Base-by-base conservation (phyloP, 768 basidiomycete genomes). In the Paxillus rubicundulus region DNA sequence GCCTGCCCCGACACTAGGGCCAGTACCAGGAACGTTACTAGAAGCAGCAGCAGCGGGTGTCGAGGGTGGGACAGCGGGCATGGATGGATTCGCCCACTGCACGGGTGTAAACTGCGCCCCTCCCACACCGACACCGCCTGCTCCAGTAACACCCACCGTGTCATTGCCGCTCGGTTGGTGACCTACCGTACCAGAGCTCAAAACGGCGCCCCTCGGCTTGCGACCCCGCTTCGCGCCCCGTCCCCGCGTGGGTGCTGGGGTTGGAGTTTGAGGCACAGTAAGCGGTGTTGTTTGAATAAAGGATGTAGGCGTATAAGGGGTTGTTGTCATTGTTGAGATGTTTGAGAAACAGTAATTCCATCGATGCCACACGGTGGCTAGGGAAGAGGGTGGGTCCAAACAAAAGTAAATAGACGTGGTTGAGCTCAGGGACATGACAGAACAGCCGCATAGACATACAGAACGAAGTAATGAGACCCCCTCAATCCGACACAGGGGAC, bases 81-180 rank as follows among this genome's bases (percentile, higher is more conserved):
- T 16, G 16, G 56, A 54, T 0, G 67, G 65, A 41, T 55, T 60
- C 1, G 72, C 50, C 76, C 76, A 77, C 48, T 75, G 75, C 6
- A 74, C 72, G 10, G 71, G 70, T 4, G 73, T 65, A 45, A 74
- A 73, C 9, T 57, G 64, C 21, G 45, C 3, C 2, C 52, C 48
- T n/a, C 16, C 46, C 20, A 16, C 20, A 38, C 37, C 17, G 8
- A 21, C 17, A 21, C 6, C 6, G 28, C 44, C 44, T 32, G 18
- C 44, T 5, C 32, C 52, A 10, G 49, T 3, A 27, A 45, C 20
- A 2, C 41, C 40, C 4, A 24, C 17, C 20, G 13, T 24, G 9
- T n/a, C 45, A 18, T n/a, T 43, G 10, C 12, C 16, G 9, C 2
- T 53, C 6, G 42, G 12, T 38, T 61, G 61, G 42, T 64, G 64